Evolutionary conservation across 2,329 filamentous ascomycete genomes (phyloP), one percentile per base, ranked within the genome.

Genomic region (Monilinia fructigena): DNA sequence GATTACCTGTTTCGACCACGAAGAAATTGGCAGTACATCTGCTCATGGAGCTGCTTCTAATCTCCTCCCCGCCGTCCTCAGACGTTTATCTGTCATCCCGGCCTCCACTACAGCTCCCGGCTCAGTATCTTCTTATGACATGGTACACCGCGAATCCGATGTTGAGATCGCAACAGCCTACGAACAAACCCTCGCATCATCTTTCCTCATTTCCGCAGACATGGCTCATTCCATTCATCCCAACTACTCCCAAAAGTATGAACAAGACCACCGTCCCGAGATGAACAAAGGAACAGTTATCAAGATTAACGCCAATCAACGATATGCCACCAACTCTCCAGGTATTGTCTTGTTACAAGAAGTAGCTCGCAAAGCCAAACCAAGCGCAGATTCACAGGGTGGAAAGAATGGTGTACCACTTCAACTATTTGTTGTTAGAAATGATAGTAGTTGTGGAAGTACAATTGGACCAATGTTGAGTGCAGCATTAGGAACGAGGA

Each of bases 391-490:
- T 56, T 74, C 72, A 0, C 71, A 68, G 10, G 86, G 85, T 56
- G 80, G 82, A 45, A 45, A 20, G 7, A 86, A 84, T 23, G 88
- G 87, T 31, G 93, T 98, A 26, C 95, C 95, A 18, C 84, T 99
- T 64, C 95, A 99, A 81, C 82, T 98, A 50, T 98, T 98, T 75
- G 95, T 99, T 52, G 94, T 98, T 56, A 87, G 93, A 75, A 99
- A 99, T 78, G 95, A 99, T 77, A 95, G 90, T 4, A 87, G 90
- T 63, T 99, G 95, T 78, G 95, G 95, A 66, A 94, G 91, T 80
- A 99, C 95, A 47, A 99, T 99, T 75, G 95, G 95, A 0, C 95
- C 95, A n/a, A 97, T 97, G 88, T 82, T 98, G 55, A 91, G 90
- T 64, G 93, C 94, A 31, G 89, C 89, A 67, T 81, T 98, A 73